Percentiles rank a stretch among this genome's conserved stretches.
phyloP scores from a whole-genome alignment of 1,139 yeast species.

The Pichia sp. region DNA sequence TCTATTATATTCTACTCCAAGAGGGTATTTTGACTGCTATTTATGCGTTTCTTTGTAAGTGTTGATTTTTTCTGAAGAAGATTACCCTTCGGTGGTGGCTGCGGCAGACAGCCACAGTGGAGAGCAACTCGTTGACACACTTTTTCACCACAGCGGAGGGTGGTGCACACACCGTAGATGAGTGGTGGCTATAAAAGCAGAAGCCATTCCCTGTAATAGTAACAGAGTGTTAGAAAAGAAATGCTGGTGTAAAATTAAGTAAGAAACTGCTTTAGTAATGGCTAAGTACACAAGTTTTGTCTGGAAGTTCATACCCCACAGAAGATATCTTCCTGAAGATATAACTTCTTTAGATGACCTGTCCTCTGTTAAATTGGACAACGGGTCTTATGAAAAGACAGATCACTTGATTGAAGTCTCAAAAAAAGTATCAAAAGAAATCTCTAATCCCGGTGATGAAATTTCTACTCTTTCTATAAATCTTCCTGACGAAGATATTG shows the following conservation, averaged over 20 bases:
- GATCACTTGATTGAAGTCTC: background rate
- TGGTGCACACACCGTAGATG: too few relatives aligned
- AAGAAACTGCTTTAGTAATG: background rate
- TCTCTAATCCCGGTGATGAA: background rate
- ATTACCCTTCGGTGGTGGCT: too few relatives aligned
- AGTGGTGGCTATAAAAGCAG: too few relatives aligned
- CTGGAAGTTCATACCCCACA: conserved; percentile 4
- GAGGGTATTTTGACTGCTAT: background rate
- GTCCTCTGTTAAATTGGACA: background rate
- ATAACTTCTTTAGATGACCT: background rate
- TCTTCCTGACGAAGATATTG: conserved; percentile 2
- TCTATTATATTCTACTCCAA: background rate
- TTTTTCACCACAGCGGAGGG: too few relatives aligned
- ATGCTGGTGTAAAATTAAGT: background rate
- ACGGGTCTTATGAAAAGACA: background rate
- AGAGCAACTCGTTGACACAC: too few relatives aligned
- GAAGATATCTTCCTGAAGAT: conserved; percentile 10
- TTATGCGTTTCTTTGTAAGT: too few relatives aligned
- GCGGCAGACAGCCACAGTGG: too few relatives aligned
- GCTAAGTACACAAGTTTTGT: background rate
- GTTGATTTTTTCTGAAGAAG: too few relatives aligned
- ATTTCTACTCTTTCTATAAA: background rate
- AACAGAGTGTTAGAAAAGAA: background rate
- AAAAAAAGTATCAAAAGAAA: background rate
- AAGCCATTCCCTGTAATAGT: too few relatives aligned